Percentiles rank a stretch among this genome's conserved stretches.
Evolutionary conservation across 345 rosid species (phyloP).

Genomic region (Eucalyptus leucophloia): DNA sequence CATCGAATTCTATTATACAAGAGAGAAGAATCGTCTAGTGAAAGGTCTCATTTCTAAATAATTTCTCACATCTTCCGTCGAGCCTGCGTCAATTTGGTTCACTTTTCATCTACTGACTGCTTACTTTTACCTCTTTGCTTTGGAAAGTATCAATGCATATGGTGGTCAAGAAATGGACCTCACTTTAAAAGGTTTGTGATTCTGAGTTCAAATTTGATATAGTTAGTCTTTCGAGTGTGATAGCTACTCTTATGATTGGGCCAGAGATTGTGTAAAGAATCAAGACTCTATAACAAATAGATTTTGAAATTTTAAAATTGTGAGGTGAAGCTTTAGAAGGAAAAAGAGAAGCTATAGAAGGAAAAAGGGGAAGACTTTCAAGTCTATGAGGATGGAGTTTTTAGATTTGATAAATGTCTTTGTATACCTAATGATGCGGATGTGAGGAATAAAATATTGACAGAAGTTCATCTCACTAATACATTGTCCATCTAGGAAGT

Average conservation of each 20-base stretch:
- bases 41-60: neutral
- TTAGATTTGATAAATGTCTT: neutral
- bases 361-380: neutral
- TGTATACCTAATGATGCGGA: neutral
- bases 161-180: neutral
- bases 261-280: neutral
- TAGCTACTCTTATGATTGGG: neutral
- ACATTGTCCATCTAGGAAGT: neutral
- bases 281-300: neutral
- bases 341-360: neutral
- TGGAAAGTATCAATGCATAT: neutral
- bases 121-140: neutral
- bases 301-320: neutral
- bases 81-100: neutral
- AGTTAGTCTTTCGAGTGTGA: neutral
- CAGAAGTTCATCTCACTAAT: neutral
- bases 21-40: neutral
- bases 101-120: neutral
- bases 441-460: neutral
- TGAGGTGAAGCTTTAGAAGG: neutral
- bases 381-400: neutral
- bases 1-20: neutral
- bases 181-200: neutral
- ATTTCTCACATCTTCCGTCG: neutral
- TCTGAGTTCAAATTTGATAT: neutral